A percentile compares a stretch with the other conserved stretches of the same genome.
These are phyloP conservation scores for Centrapalus pauciflorus DNA, from an alignment of 129 eudicot species.

Conservation along the genomic window DNA sequence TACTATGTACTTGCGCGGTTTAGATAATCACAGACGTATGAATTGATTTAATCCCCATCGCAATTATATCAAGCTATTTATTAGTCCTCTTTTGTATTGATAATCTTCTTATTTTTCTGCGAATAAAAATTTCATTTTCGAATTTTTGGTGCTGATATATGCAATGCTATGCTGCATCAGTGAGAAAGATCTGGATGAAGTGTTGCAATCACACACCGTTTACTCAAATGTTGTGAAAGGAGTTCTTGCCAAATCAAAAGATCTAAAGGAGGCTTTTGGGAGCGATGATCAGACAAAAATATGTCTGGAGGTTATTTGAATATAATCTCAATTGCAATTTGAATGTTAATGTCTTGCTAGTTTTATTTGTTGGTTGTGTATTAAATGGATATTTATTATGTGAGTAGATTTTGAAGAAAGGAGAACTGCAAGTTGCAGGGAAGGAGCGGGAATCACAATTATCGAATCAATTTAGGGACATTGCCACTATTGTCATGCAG, in stretches of 20 bases:
- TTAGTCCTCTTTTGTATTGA: too few relatives aligned
- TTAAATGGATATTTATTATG: neutral
- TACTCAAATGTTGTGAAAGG: constrained; percentile 92
- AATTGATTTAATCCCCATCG: too few relatives aligned
- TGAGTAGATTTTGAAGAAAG: constrained; percentile 85
- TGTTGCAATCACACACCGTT: constrained; percentile 87
- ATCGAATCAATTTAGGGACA: constrained; percentile 84
- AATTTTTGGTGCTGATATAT: constrained; percentile 4
- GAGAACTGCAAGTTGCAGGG: constrained; percentile 97
- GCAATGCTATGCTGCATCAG: constrained; percentile 29
- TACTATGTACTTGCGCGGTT: too few relatives aligned
- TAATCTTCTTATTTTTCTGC: too few relatives aligned
- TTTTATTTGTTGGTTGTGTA: neutral
- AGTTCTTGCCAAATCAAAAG: constrained; percentile 85
- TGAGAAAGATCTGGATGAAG: constrained; percentile 95
- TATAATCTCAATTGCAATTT: neutral
- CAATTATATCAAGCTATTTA: too few relatives aligned
- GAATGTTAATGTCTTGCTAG: neutral
- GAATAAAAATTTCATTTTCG: neutral
- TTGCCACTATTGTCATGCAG: constrained; percentile 95
- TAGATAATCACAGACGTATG: too few relatives aligned
- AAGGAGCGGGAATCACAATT: constrained; percentile 94
- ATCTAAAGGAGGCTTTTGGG: constrained; percentile 73
- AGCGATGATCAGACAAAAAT: constrained; percentile 79
- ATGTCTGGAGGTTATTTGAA: constrained; percentile 68